These are phyloP conservation scores for Colletotrichum incanum DNA, from an alignment of 2,329 filamentous ascomycete species.

Conservation along the genomic window DNA sequence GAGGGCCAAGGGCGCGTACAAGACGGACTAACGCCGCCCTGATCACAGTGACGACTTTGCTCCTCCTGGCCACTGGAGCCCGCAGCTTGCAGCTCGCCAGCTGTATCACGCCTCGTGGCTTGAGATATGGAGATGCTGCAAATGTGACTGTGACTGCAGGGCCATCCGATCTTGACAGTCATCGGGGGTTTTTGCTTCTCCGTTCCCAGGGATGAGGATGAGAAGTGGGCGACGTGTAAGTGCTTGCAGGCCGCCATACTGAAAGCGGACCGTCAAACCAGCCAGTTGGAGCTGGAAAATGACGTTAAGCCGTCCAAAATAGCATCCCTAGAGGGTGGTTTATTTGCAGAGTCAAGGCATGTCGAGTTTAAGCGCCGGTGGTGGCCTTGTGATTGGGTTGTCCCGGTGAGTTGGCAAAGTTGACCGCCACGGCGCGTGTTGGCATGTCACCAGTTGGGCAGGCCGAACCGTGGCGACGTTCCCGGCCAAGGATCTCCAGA, in stretches of 20 bases:
- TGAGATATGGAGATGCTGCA: conserved; percentile 13
- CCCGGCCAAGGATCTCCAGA: conserved; percentile 21
- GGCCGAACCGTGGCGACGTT: conserved; percentile 19
- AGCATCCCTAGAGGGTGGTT: conserved; percentile 28
- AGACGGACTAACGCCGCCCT: conserved; percentile 35
- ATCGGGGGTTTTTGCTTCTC: conserved; percentile 17
- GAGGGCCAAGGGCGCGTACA: conserved; percentile 60
- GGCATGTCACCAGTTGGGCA: conserved; percentile 17
- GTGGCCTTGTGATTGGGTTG: conserved; percentile 13
- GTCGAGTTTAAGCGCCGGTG: conserved; percentile 32
- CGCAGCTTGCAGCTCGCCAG: conserved; percentile 30
- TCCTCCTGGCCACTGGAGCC: conserved; percentile 16
- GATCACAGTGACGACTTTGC: conserved; percentile 36
- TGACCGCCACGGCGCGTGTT: conserved; percentile 9
- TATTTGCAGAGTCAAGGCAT: conserved; percentile 19
- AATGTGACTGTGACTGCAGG: conserved; percentile 29
- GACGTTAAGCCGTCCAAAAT: conserved; percentile 32
- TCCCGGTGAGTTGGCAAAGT: conserved; percentile 20
- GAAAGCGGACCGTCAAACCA: conserved; percentile 21
- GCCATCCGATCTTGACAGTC: conserved; percentile 30
- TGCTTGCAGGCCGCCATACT: conserved; percentile 42
- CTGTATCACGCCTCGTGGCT: conserved; percentile 30
- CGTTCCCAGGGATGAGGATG: conserved; percentile 18
- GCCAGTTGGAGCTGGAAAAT: conserved; percentile 17
- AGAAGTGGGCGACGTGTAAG: conserved; percentile 26